Evolutionary conservation across 228 moss, liverwort and hornwort genomes (phyloP).

Genomic region (Sphagnum fallax): DNA sequence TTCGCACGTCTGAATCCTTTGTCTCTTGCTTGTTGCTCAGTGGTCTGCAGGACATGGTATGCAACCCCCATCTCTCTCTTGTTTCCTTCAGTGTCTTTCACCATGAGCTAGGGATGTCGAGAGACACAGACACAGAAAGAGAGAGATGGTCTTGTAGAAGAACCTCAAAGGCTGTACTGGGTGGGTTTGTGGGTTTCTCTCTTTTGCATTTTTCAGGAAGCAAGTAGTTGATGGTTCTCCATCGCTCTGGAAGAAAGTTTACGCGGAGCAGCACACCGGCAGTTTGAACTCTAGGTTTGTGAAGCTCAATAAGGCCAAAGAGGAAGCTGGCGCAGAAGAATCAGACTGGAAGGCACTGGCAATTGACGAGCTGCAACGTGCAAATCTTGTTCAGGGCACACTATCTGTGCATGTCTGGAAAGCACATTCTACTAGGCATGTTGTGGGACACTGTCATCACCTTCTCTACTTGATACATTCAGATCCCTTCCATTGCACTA

Average conservation of each 20-base stretch:
- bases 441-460: too few species aligned
- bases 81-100: neutral
- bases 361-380: slow-evolving; percentile 36
- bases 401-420: slow-evolving; percentile 56
- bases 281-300: slow-evolving; percentile 22
- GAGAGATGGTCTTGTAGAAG: neutral
- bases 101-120: neutral
- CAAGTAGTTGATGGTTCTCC: slow-evolving; percentile 25
- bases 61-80: neutral
- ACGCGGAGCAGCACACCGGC: slow-evolving; percentile 15
- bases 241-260: slow-evolving; percentile 52
- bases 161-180: neutral
- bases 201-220: slow-evolving; percentile 34
- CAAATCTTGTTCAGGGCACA: slow-evolving; percentile 38
- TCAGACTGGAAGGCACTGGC: slow-evolving; percentile 32
- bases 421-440: slow-evolving; percentile 65
- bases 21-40: slow-evolving; percentile 41
- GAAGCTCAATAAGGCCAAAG: slow-evolving; percentile 10
- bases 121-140: neutral
- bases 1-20: slow-evolving; percentile 44
- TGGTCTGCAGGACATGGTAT: slow-evolving; percentile 65
- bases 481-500: neutral
- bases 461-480: neutral
- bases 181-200: neutral
- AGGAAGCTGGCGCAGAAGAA: slow-evolving; percentile 9